Evolutionary conservation across 2,329 filamentous ascomycete genomes (phyloP).

Genomic region (Ophiocordyceps robertsii): DNA sequence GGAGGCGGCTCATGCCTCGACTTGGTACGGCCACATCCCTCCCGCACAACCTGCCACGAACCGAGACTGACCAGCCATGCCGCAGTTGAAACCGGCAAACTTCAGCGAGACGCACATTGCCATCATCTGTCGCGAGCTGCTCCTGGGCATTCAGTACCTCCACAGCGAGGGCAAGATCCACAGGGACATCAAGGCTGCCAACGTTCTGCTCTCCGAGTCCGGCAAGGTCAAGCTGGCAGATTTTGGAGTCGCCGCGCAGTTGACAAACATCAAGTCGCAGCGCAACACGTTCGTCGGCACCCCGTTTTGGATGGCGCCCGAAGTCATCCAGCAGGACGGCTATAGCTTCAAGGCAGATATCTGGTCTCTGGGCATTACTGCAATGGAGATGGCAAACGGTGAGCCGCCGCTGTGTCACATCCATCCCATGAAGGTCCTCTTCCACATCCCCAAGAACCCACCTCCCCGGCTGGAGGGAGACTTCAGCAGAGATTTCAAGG

Average conservation of each 20-base stretch:
- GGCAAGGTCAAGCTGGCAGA: conserved; percentile 94
- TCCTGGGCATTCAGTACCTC: conserved; percentile 83
- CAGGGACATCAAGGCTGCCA: conserved; percentile 92
- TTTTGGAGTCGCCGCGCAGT: conserved; percentile 91
- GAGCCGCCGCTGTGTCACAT: conserved; percentile 78
- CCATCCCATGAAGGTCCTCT: conserved; percentile 88
- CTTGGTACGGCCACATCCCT: conserved; percentile 41
- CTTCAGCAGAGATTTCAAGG: conserved; percentile 84
- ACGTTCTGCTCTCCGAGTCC: conserved; percentile 78
- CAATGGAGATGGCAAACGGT: conserved; percentile 77
- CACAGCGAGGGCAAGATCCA: conserved; percentile 93
- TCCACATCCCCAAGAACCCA: conserved; percentile 79
- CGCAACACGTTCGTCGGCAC: conserved; percentile 96
- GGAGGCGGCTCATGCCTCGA: conserved; percentile 93
- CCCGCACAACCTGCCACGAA: not conserved
- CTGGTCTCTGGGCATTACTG: conserved; percentile 85
- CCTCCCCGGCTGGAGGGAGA: conserved; percentile 74
- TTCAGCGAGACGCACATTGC: conserved; percentile 87
- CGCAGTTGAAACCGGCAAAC: conserved; percentile 75
- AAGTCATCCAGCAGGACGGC: conserved; percentile 78
- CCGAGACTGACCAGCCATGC: conserved; percentile 15
- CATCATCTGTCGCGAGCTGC: conserved; percentile 83
- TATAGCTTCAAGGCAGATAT: conserved; percentile 86
- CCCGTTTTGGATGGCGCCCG: conserved; percentile 94
- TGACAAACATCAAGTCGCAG: conserved; percentile 96